Base-by-base conservation (phyloP, 257 asterid genomes). In the Ocimum tenuiflorum region DNA sequence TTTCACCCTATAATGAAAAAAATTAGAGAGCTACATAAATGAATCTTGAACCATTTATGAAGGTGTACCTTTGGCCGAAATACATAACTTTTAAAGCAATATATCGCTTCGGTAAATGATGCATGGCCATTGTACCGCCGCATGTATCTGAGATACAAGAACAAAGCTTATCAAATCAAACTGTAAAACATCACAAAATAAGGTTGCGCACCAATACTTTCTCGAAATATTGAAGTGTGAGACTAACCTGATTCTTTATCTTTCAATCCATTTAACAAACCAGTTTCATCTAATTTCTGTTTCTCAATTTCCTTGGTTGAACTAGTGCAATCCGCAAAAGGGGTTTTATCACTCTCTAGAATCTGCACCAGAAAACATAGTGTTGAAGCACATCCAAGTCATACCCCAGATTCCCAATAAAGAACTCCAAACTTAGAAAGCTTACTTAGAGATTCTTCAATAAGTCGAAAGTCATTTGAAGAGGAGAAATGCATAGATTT, bases 31-130 rank as follows among this genome's bases (percentile, higher is more conserved):
- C n/a, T 18, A 46, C 58, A 24, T 41, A 53, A 33, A 47, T 10
- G 35, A 57, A 80, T 52, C 33, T 12, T 31, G 55, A 33, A 65
- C 59, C 29, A 38, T 53, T 62, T 62, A 31, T 15, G 18, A 60
- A 22, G 11, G 24, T 13, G 62, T 81, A 92, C 98, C 98, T 92
- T 73, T 76, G 86, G 71, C 98, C 98, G 64, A 92, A 89, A 78
- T 92, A 92, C 94, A 87, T 84, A 35, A 89, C 79, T 74, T 92
- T 89, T 58, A 92, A 46, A 72, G 98, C 98, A 70, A 89, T 78
- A 60, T 77, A 81, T 81, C 96, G 82, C 78, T 77, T 87, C 8
- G 86, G 85, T 70, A 79, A 75, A 64, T 78, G 85, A 75, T 64
- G 77, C 78, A 77, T 52, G 7, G 49, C 22, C 65, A 49, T 76